A percentile compares a stretch with the other conserved stretches of the same genome.
phyloP scores from a whole-genome alignment of 306 rosid species.

The Rubus idaeus region DNA sequence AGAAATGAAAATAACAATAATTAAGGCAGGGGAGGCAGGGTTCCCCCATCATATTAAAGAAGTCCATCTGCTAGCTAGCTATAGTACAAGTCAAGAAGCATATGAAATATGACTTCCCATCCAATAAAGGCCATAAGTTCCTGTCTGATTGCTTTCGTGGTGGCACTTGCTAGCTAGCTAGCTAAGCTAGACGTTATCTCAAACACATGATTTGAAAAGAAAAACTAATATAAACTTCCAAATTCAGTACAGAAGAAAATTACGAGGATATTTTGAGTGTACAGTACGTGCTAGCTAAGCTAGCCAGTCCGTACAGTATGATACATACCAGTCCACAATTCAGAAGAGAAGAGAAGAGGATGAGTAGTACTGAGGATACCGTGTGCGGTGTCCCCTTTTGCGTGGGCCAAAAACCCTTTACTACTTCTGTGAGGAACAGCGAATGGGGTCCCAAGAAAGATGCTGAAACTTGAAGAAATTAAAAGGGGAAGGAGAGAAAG shows the following conservation, averaged over 20 bases:
- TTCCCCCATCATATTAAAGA: not conserved
- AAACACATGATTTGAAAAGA: not conserved
- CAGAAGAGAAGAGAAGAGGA: not conserved
- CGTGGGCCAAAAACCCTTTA: constrained; percentile 48
- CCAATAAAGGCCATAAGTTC: constrained; percentile 38
- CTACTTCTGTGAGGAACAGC: constrained; percentile 37
- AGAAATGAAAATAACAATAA: not conserved
- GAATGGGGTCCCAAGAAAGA: constrained; percentile 44
- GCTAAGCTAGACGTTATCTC: not conserved
- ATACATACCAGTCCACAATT: not conserved
- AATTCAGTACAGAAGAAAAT: not conserved
- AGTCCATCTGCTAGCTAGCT: constrained; percentile 18
- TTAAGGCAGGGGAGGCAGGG: not conserved
- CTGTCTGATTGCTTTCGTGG: constrained; percentile 21
- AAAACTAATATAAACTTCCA: not conserved
- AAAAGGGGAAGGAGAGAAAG: constrained; percentile 34
- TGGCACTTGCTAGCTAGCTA: not conserved
- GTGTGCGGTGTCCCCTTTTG: constrained; percentile 30
- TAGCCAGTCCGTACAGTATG: not conserved
- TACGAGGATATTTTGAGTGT: not conserved
- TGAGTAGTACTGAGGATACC: constrained; percentile 12
- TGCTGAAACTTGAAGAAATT: constrained; percentile 44
- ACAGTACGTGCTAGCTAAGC: not conserved
- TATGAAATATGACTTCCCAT: constrained; percentile 26
- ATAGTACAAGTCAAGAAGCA: constrained; percentile 27